phyloP scores from a whole-genome alignment of 1,284 basidiomycete genomes.

The Ustilago nuda region DNA sequence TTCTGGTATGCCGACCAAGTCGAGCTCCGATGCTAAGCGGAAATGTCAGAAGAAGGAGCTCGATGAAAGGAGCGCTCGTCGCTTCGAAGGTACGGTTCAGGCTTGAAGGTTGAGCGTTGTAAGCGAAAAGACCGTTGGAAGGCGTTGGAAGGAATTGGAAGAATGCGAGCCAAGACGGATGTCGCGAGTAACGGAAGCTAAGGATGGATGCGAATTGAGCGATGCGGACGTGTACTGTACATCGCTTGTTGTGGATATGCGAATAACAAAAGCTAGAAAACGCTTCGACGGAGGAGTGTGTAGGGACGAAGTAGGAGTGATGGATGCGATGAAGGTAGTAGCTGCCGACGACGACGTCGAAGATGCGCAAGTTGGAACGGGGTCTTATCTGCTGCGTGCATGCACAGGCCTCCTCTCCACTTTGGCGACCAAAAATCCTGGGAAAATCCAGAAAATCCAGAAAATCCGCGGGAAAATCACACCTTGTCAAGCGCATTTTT shows the following conservation, averaged over 20 bases:
- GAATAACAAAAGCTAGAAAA: too few relatives aligned
- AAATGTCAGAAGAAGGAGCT: background rate
- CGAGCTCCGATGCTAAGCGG: background rate
- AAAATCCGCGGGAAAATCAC: conserved; percentile 1
- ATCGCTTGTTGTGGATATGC: too few relatives aligned
- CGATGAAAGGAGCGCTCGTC: too few relatives aligned
- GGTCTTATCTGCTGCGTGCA: background rate
- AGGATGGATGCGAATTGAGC: too few relatives aligned
- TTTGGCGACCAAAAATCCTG: background rate
- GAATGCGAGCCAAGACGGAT: too few relatives aligned
- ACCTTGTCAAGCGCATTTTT: conserved; percentile 5
- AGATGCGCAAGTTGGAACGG: background rate
- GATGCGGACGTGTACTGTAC: too few relatives aligned
- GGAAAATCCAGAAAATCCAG: conserved; percentile 3
- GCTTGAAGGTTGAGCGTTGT: too few relatives aligned
- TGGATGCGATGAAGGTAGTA: background rate
- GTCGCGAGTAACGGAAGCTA: too few relatives aligned
- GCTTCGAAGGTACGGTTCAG: too few relatives aligned
- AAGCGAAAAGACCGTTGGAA: too few relatives aligned
- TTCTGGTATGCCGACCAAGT: background rate
- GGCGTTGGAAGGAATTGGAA: too few relatives aligned
- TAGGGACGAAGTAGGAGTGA: background rate
- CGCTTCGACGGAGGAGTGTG: background rate
- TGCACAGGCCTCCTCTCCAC: conserved; percentile 10
- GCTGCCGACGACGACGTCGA: background rate